Evolutionary conservation across 495 filamentous ascomycete genomes (phyloP), one percentile per base, ranked within the genome.

Genomic region (Lepidopterella palustris): DNA sequence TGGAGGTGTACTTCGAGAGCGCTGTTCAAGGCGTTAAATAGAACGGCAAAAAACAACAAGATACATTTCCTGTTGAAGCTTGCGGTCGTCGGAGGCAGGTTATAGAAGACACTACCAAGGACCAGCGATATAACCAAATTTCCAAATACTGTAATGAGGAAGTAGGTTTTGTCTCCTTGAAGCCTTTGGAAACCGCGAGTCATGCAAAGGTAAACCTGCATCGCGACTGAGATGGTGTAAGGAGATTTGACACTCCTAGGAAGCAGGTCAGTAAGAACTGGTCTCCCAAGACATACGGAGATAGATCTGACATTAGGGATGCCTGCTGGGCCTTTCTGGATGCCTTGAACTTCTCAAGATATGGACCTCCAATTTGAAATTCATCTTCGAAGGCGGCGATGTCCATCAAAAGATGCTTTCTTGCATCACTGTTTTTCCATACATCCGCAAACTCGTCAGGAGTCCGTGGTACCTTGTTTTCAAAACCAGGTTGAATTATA

Each of bases 41-140:
- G 76, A 66, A 92, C 82, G 21, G 87, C 83, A 67, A 95, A 90
- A 77, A 96, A 96, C 2, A 97, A 73, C 2, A 95, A 72, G 27
- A 85, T 84, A 20, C 87, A 88, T 21, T 87, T 79, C 53, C 79
- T 78, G 74, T 84, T 95, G 72, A 95, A 90, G 68, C 80, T 84
- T 15, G 66, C 62, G 0, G 90, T 87, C 9, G 76, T 77, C 1
- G 72, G 65, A 10, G 77, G 68, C 5, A 91, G 66, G 61, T 92
- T 84, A 73, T 84, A 92, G 73, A 93, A 96, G 32, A 96, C 80
- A 61, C 80, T 86, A 15, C 85, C 80, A 61, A 95, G 79, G 69
- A 96, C 85, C 20, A 96, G 72, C n/a, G 87, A 76, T 79, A 90
- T 84, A 61, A 79, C 64, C 53, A 79, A 74, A 64, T 95, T 91